Conservation (phyloP, 2,329 filamentous ascomycete genomes). For the Biscogniauxia mediterranea region DNA sequence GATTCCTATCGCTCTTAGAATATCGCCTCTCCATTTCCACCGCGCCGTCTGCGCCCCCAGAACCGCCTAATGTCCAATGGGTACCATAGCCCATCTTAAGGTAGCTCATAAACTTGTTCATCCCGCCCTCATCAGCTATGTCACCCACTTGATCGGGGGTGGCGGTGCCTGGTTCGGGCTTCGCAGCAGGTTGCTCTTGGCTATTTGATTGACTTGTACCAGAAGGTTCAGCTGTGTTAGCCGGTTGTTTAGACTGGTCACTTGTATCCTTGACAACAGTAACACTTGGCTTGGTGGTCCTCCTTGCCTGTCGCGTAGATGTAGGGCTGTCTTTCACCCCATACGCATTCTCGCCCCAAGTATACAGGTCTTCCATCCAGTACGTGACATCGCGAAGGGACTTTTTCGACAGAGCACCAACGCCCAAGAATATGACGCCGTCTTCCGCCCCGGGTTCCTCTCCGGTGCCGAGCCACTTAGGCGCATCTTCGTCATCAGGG, state of each 20-base stretch:
- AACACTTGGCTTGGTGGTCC: constrained; percentile 30
- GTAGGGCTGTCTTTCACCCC: constrained; percentile 78
- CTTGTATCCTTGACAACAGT: constrained; percentile 7
- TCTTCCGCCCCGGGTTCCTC: constrained; percentile 68
- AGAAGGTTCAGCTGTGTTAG: not conserved
- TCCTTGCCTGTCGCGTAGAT: constrained; percentile 56
- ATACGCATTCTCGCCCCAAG: constrained; percentile 80
- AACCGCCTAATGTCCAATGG: constrained; percentile 55
- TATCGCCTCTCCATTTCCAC: constrained; percentile 5
- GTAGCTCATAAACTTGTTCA: constrained; percentile 60
- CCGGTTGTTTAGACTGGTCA: constrained; percentile 9
- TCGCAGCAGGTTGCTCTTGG: not conserved
- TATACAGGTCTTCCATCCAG: constrained; percentile 89
- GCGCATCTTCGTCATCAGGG: constrained; percentile 24
- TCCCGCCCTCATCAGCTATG: constrained; percentile 36
- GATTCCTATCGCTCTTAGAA: constrained; percentile 5
- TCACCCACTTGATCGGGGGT: constrained; percentile 18
- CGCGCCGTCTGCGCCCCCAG: constrained; percentile 17
- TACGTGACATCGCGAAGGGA: constrained; percentile 72
- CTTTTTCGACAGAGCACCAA: constrained; percentile 67
- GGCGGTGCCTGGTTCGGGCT: constrained; percentile 2
- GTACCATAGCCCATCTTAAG: constrained; percentile 67
- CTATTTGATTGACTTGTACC: not conserved
- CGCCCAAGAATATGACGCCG: constrained; percentile 82
- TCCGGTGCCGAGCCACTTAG: constrained; percentile 74